Evolutionary conservation across 352 stramenopile species (phyloP), one percentile per base, ranked within the genome.

Genomic region (Thraustochytrium sp.): DNA sequence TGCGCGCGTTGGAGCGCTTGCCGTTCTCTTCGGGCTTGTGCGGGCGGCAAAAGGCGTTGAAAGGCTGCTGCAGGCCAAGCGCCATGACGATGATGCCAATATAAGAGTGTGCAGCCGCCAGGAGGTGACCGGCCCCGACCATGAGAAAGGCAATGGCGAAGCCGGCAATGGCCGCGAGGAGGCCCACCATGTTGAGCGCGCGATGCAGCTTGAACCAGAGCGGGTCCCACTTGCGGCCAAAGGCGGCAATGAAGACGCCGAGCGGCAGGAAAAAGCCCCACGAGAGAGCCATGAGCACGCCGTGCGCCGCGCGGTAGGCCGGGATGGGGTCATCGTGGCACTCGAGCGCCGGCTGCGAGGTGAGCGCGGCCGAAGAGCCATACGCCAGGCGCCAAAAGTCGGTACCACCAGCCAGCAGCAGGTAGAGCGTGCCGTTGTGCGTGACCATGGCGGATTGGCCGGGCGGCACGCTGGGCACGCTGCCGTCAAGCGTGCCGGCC

Each of bases 161-260:
- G 31, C 63, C 63, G 16, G 63, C 63, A n/a, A 56, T 9, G 40
- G 63, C 40, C 0, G 34, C n/a, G 0, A 75, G 5, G 5, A 75
- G 23, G 2, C 63, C 63, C n/a, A n/a, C 1, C 5, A 26, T 56
- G 11, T 75, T 36, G 9, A 75, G 40, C 26, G n/a, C 63, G 63
- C 63, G 63, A n/a, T 75, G 63, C 46, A 75, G 9, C n/a, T 75
- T 44, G 63, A 75, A 75, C 63, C 63, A 75, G 31, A 75, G 63
- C 18, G 63, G 63, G 11, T 75, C 34, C 5, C 26, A 21, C 23
- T 2, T n/a, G 9, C 3, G 26, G 5, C 63, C 63, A n/a, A 75
- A 75, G 40, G 29, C 29, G 16, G 63, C 63, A 40, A 75, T 75
- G 11, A 75, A 56, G 23, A 75, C 63, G 40, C 63, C 63, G 31